phyloP scores from a whole-genome alignment of 2,329 filamentous ascomycete genomes.

The Xylaria sp. region DNA sequence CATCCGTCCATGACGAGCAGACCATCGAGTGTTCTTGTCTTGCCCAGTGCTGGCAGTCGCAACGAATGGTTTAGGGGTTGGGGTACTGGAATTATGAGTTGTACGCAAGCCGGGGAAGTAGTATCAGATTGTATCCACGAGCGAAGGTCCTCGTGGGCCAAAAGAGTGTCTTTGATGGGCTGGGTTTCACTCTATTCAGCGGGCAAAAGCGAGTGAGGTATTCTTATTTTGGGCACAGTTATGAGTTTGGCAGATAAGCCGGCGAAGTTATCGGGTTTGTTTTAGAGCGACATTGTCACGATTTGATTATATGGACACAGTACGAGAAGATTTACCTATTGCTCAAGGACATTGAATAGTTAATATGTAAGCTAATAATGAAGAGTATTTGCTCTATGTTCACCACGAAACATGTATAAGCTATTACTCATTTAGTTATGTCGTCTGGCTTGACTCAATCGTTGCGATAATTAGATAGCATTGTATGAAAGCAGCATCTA shows the following conservation, averaged over 20 bases:
- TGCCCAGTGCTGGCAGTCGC: constrained; percentile 33
- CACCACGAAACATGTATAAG: not conserved
- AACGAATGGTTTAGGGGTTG: constrained; percentile 2
- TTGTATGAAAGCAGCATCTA: not conserved
- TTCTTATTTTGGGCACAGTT: not conserved
- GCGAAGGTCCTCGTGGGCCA: not conserved
- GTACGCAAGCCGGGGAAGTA: not conserved
- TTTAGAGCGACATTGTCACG: not conserved
- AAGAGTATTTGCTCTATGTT: not conserved
- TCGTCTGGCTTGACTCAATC: not conserved
- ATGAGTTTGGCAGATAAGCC: not conserved
- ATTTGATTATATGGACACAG: not conserved
- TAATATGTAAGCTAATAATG: constrained; percentile 11
- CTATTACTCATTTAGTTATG: not conserved
- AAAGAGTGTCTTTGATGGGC: not conserved
- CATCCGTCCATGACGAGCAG: constrained; percentile 15
- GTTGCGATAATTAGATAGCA: not conserved
- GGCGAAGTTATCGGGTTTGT: not conserved
- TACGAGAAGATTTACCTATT: not conserved
- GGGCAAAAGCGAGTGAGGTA: not conserved
- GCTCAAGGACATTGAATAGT: not conserved
- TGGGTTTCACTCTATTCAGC: not conserved
- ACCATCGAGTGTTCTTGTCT: constrained; percentile 34
- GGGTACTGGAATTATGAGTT: not conserved
- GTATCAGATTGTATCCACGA: not conserved